Base-by-base conservation (phyloP, 306 rosid genomes). In the Fagus crenata region DNA sequence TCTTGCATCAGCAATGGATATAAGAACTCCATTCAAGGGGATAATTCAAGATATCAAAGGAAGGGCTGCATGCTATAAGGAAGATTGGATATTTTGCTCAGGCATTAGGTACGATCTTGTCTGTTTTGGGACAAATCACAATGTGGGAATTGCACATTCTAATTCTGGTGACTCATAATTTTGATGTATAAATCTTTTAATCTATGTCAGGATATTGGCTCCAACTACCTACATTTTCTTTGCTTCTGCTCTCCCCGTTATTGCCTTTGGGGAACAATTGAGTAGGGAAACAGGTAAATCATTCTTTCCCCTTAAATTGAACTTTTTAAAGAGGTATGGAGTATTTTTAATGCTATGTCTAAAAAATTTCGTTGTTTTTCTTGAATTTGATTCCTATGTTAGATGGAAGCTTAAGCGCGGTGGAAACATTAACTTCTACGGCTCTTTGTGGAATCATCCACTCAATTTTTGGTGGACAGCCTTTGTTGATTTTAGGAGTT, bases 401-500 rank as follows among this genome's bases (percentile, higher is more conserved):
- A 58, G 98, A 88, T 87, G 95, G 97, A 85, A 90, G 86, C 9
- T 88, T 94, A 84, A 94, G 96, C 78, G 80, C 97, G 0, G 97
- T 94, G 61, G 98, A 94, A 75, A 89, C 97, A 58, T 73, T 94
- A 81, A 87, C 92, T 61, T 92, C 98, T 42, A 94, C 98, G 17
- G 96, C 98, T 1, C 78, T 94, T 6, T 94, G 98, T 80, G 97
- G 98, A 79, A 81, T 92, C 64, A 92, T 94, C 68, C 98, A 94
- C 78, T 89, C 98, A 43, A 77, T 94, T 51, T 71, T 92, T n/a
- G 98, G 97, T n/a, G 97, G 98, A 1, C 98, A 94, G 22, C 98
- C 98, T 46, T 88, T 94, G 49, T 61, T 92, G 77, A 77, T 94
- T 35, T 46, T 94, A 2, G 98, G 98, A 79, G 98, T 94, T 71